phyloP scores from a whole-genome alignment of 2,329 filamentous ascomycete species.

The Sarocladium strictum region DNA sequence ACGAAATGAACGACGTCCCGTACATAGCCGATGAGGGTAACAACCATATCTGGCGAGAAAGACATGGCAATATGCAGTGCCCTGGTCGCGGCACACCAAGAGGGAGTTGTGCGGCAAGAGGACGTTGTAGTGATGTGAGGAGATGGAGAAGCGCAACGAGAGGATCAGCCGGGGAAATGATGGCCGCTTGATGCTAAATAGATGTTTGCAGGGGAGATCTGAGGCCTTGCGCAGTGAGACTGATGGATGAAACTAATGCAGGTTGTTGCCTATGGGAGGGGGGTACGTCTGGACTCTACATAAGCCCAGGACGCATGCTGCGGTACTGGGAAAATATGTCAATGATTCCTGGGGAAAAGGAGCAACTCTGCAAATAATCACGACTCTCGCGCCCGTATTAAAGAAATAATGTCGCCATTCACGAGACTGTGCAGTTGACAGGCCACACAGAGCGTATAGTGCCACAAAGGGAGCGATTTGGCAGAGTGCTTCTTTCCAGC shows the following conservation, averaged over 20 bases:
- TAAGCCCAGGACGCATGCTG: too few species aligned
- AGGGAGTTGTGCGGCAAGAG: neutral
- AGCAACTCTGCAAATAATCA: too few species aligned
- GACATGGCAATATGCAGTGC: too few species aligned
- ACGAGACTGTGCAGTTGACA: too few species aligned
- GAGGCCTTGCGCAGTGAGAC: neutral
- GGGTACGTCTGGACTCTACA: neutral
- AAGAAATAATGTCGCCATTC: too few species aligned
- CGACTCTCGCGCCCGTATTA: too few species aligned
- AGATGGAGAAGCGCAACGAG: too few species aligned
- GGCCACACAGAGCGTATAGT: neutral
- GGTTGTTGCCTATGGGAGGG: neutral
- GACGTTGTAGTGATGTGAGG: neutral
- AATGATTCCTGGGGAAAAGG: too few species aligned
- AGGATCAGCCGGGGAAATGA: too few species aligned
- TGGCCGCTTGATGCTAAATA: too few species aligned
- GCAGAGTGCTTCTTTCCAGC: neutral
- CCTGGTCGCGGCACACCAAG: too few species aligned
- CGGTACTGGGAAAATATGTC: too few species aligned
- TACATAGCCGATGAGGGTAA: conserved; percentile 17
- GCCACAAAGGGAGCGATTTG: neutral
- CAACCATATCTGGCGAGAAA: conserved; percentile 15
- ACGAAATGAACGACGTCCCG: conserved; percentile 17
- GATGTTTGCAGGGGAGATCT: neutral
- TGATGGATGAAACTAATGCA: conserved; percentile 1